phyloP scores from a whole-genome alignment of 2,329 filamentous ascomycete genomes.

The Fusarium devonianum region DNA sequence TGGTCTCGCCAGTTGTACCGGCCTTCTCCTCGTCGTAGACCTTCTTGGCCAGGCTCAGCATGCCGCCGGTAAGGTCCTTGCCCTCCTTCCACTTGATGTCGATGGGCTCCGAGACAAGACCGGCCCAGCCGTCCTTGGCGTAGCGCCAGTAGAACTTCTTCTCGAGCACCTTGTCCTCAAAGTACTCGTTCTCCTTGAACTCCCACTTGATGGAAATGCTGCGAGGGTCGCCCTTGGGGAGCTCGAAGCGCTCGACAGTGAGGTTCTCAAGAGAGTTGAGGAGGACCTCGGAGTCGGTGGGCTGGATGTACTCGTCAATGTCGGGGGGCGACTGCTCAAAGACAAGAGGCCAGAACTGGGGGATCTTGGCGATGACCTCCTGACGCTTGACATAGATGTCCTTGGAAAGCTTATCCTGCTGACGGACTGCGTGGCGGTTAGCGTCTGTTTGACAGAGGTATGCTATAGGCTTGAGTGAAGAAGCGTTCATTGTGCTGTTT shows the following conservation, averaged over 20 bases:
- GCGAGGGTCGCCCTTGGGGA: conserved; percentile 79
- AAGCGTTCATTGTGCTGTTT: too few relatives aligned
- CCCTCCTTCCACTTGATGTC: conserved; percentile 82
- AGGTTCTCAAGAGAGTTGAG: conserved; percentile 72
- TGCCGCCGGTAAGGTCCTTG: conserved; percentile 82
- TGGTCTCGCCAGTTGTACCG: conserved; percentile 53
- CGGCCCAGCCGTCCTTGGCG: conserved; percentile 71
- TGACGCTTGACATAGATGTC: conserved; percentile 80
- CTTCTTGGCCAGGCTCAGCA: conserved; percentile 76
- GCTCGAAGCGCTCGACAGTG: conserved; percentile 81
- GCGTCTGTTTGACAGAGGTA: too few relatives aligned
- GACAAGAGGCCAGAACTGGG: conserved; percentile 94
- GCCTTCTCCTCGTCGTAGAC: conserved; percentile 68
- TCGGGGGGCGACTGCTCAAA: conserved; percentile 86
- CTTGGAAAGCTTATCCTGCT: conserved; percentile 71
- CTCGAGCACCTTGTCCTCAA: conserved; percentile 78
- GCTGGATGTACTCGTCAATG: conserved; percentile 87
- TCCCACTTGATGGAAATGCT: conserved; percentile 80
- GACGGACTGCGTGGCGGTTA: conserved; percentile 65
- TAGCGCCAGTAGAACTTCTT: conserved; percentile 92
- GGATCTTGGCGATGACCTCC: conserved; percentile 73
- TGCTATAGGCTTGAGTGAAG: too few relatives aligned
- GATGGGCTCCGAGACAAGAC: conserved; percentile 88
- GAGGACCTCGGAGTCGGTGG: conserved; percentile 78
- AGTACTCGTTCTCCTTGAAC: conserved; percentile 83